These are phyloP conservation scores for Salvia hispanica DNA, from an alignment of 257 asterid genomes.

Conservation along the genomic window DNA sequence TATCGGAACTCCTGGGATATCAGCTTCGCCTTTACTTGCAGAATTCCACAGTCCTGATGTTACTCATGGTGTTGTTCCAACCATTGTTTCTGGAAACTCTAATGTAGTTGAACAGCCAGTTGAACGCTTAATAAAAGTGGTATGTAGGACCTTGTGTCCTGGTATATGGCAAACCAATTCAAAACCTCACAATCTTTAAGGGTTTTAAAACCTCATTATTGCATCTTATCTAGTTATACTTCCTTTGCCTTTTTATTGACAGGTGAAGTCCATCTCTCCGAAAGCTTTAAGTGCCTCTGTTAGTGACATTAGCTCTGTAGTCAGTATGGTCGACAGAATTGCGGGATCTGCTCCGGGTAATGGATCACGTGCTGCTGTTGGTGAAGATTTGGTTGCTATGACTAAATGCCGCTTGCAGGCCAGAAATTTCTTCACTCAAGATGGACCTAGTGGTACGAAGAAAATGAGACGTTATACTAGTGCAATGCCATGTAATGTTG, in stretches of 20 bases:
- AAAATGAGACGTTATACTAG: slow-evolving; percentile 85
- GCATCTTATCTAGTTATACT: slow-evolving; percentile 7
- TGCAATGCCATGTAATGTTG: slow-evolving; percentile 76
- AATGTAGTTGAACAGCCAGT: slow-evolving; percentile 74
- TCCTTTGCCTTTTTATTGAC: slow-evolving; percentile 37
- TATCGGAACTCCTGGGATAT: slow-evolving; percentile 96
- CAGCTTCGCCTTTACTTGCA: slow-evolving; percentile 94
- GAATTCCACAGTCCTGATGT: slow-evolving; percentile 85
- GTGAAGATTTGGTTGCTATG: slow-evolving; percentile 98
- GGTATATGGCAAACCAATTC: neutral
- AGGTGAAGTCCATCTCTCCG: slow-evolving; percentile 75
- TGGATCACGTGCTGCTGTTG: slow-evolving; percentile 97
- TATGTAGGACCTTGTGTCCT: slow-evolving; percentile 35
- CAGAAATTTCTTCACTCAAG: slow-evolving; percentile 74
- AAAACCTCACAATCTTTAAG: neutral
- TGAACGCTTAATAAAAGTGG: slow-evolving; percentile 81
- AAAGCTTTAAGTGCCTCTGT: slow-evolving; percentile 73
- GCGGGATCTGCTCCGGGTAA: slow-evolving; percentile 99
- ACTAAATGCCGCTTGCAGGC: slow-evolving; percentile 91
- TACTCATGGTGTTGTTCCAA: slow-evolving; percentile 62
- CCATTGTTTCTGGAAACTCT: slow-evolving; percentile 61
- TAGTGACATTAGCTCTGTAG: slow-evolving; percentile 85
- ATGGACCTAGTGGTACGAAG: slow-evolving; percentile 80
- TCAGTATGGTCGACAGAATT: slow-evolving; percentile 91
- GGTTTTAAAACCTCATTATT: slow-evolving; percentile 3